Base-by-base conservation (phyloP, 176 grass and related monocot species). In the bread wheat (Triticum aestivum) region DNA sequence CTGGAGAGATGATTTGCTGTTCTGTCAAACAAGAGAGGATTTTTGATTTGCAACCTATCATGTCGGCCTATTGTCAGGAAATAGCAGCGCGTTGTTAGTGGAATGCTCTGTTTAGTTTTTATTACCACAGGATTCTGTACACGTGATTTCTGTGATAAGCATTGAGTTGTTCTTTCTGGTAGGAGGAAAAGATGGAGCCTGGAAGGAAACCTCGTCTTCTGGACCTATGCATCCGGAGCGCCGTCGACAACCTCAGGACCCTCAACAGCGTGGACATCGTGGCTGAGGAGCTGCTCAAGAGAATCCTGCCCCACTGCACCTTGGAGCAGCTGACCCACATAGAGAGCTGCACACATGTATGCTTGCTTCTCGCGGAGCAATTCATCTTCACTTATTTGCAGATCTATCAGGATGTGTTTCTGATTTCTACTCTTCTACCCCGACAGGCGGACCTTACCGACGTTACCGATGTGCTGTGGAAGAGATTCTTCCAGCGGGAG, bases 231-330 rank as follows among this genome's bases (percentile, higher is more conserved):
- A 5, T 84, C 35, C 58, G 51, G 73, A 89, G 42, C 27, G 42
- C 20, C 66, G 86, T 86, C 56, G 84, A 92, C 74, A 92, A 83
- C 68, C 68, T 92, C 61, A 66, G 80, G 42, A 26, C 79, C 44
- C 11, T 92, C 1, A 14, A 9, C 41, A 58, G 32, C 72, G 66
- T 92, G 10, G 87, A 88, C 2, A 4, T 47, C 11, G 44, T 47
- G 47, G 13, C 52, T 20, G 52, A 56, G 5, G 10, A 79, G 5
- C 84, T 92, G 56, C 90, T 92, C 13, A 41, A 75, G 61, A 65
- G 84, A 64, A 92, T 92, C 80, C 79, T 92, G 65, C 90, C 90
- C 3, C 90, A 89, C 61, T 92, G 90, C 75, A 89, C 64, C 47
- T 14, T 80, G 80, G 78, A 83, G 2, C 83, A 92, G 1, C 72